A percentile compares a stretch with the other conserved stretches of the same genome.
phyloP scores from a whole-genome alignment of 139 green algal genomes.

The Chlorella sp. region DNA sequence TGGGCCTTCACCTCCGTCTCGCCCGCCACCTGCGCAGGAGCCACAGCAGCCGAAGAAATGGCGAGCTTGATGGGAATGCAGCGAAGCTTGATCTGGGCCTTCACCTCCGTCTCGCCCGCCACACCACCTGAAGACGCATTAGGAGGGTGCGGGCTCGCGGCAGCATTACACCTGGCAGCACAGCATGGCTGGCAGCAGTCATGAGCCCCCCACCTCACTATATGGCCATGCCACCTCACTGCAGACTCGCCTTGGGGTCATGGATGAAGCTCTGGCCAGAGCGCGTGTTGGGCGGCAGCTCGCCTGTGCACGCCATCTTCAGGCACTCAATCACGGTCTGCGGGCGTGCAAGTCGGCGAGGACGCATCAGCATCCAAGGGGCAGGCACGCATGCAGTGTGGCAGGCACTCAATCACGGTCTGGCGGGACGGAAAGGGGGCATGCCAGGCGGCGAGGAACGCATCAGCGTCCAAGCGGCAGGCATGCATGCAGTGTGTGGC shows the following conservation, averaged over 20 bases:
- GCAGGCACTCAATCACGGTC: background rate
- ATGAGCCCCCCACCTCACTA: no score
- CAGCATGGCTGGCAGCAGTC: no score
- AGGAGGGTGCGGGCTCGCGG: no score
- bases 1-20: constrained; percentile 96
- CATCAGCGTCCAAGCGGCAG: background rate
- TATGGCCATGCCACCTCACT: no score
- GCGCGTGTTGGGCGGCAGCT: constrained; percentile 92
- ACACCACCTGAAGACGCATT: no score
- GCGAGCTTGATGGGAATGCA: no score
- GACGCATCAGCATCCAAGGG: background rate
- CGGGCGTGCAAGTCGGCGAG: background rate
- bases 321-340: constrained; percentile 99
- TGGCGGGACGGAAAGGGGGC: background rate
- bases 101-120: background rate
- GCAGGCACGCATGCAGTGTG: no score
- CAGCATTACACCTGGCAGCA: no score
- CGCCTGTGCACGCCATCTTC: constrained; percentile 92
- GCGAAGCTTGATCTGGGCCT: background rate
- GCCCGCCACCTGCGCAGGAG: constrained; percentile 70
- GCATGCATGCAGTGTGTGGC: background rate
- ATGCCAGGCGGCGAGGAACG: no score
- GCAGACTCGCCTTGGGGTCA: constrained; percentile 78
- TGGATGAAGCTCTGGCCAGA: constrained; percentile 93
- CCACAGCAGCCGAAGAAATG: no score